Base-by-base conservation (phyloP, 2,329 filamentous ascomycete genomes). In the Venturia carpophila region DNA sequence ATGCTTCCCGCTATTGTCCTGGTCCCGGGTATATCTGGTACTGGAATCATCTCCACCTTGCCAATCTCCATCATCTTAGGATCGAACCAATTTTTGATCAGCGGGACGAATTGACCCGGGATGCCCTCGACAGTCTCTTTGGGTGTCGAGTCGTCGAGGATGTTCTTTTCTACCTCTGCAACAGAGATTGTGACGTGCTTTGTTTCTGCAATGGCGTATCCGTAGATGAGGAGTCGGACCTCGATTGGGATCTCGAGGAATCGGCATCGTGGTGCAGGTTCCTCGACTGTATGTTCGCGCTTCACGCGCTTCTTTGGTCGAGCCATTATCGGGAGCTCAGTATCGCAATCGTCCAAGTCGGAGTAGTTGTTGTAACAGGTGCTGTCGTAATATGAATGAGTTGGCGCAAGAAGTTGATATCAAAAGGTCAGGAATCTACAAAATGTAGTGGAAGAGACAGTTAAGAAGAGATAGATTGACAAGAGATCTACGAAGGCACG, bases 201-300 rank as follows among this genome's bases (percentile, higher is more conserved):
- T 15, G 52, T 60, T 10, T 66, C 64, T 11, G 45, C 42, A 24
- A 66, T 41, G 17, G 47, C 64, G 34, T 52, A 63, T 7, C 42
- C 60, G 60, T 65, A 66, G 34, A 66, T 66, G 11, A 47, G 60
- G 19, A 64, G 60, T 21, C 64, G 64, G 11, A 66, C 11, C 47
- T 66, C 64, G 30, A 63, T 27, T 17, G 64, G 64, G n/a, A 66
- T 5, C 34, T 63, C 52, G 30, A 66, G 60, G 21, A 66, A 49
- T 34, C n/a, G 58, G 19, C 60, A 61, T 34, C 37, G 60, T 43
- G 60, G 39, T 37, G 27, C 19, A 19, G 52, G 52, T 37, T 58
- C 17, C 52, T 37, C 52, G 27, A n/a, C 13, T 10, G 37, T 9
- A 58, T 52, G 47, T n/a, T 61, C 60, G 39, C 21, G 37, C 27